Evolutionary conservation across 1,284 basidiomycete genomes (phyloP), one percentile per base, ranked within the genome.

Genomic region (Sporisorium graminicola): DNA sequence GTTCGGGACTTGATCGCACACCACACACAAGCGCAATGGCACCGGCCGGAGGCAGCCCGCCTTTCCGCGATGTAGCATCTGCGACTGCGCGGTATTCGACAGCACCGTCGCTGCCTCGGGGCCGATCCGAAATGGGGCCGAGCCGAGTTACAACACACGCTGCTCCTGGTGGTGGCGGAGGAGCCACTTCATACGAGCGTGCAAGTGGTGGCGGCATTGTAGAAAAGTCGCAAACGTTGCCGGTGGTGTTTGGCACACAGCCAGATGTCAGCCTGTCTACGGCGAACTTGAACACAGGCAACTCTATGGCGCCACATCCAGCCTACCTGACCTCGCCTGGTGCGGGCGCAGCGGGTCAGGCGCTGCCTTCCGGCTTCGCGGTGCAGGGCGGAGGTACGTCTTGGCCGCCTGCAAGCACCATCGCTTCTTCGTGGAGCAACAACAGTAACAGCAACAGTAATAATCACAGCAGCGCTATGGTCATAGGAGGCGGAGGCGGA

Each of bases 281-380:
- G 27, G 24, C 59, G 1, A 5, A 29, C 13, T 49, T 44, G 12
- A 62, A 35, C 22, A 5, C 58, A 3, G 24, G 40, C 42, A 55
- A 42, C 44, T 58, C 58, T 10, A 31, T 62, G 5, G 67, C 64
- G 10, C 61, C 74, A 13, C 74, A 76, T 22, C 69, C 74, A 0
- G 74, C 74, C 3, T 72, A 76, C 29, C 64, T 76, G 2, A 52
- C 66, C 18, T 65, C 72, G 18, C 47, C 72, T 2, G 46, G 42
- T 35, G 26, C 43, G 7, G 29, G 27, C 22, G 13, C 27, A 24
- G 3, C 33, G 14, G 8, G 35, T 22, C 62, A 57, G n/a, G 18
- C 44, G 24, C 22, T 56, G 35, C 24, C 33, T n/a, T n/a, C 56
- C 9, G n/a, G 12, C 13, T 58, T 58, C 16, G 24, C 22, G 2